These are phyloP conservation scores for Cutaneotrichosporon arboriforme DNA, from an alignment of 1,284 basidiomycete species.

Conservation along the genomic window DNA sequence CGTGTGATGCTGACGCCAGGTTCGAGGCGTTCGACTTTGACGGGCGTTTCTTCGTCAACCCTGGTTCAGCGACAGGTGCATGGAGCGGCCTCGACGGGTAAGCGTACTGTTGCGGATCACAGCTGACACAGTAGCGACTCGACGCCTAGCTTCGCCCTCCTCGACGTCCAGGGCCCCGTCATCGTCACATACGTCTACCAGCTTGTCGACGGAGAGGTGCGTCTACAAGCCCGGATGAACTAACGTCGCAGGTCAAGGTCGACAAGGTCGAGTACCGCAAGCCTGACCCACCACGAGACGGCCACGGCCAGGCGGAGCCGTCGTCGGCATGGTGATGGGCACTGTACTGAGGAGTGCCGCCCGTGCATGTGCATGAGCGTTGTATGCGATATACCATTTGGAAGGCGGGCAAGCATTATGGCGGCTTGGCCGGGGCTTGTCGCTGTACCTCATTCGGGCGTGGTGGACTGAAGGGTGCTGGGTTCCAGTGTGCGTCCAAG, in stretches of 20 bases:
- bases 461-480: no score
- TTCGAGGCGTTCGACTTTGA: constrained; percentile 93
- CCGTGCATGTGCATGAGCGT: no score
- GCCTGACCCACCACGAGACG: constrained; percentile 38
- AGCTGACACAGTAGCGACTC: constrained; percentile 53
- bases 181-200: constrained; percentile 96
- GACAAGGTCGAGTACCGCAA: constrained; percentile 51
- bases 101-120: background rate
- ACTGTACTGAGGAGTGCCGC: no score
- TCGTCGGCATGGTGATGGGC: background rate
- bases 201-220: constrained; percentile 83
- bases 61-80: constrained; percentile 90
- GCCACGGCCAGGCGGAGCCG: constrained; percentile 4
- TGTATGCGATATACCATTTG: no score
- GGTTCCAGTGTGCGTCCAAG: no score
- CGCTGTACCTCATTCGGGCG: no score
- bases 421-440: no score
- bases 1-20: constrained; percentile 47
- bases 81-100: constrained; percentile 76
- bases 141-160: constrained; percentile 79
- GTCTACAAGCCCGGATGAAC: background rate
- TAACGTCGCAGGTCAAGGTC: constrained; percentile 48
- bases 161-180: constrained; percentile 91
- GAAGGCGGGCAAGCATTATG: no score
- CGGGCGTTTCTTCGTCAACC: constrained; percentile 90